A percentile compares a stretch with the other conserved stretches of the same genome.
These are phyloP conservation scores for Hypoxylon intermedium DNA, from an alignment of 495 filamentous ascomycete genomes.

Conservation along the genomic window DNA sequence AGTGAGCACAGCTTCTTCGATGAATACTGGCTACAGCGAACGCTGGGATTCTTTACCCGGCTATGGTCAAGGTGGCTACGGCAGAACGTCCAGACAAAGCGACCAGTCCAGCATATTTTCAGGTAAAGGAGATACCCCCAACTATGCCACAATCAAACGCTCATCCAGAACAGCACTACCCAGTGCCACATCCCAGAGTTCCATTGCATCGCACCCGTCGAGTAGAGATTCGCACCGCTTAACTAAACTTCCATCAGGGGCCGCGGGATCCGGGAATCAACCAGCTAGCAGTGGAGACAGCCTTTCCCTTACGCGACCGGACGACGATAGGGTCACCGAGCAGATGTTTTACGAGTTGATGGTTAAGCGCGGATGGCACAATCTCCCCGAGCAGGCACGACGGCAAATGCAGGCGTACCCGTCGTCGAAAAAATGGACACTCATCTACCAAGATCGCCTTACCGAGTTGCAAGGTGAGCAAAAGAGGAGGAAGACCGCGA, in stretches of 20 bases:
- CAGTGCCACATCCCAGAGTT: slow-evolving; percentile 58
- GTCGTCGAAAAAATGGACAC: slow-evolving; percentile 93
- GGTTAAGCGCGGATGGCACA: slow-evolving; percentile 97
- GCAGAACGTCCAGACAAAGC: slow-evolving; percentile 50
- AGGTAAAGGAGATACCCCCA: slow-evolving; percentile 74
- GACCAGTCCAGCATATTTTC: slow-evolving; percentile 63
- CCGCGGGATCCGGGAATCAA: slow-evolving; percentile 53
- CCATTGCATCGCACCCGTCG: slow-evolving; percentile 53
- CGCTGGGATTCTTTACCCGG: slow-evolving; percentile 72
- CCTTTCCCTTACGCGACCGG: slow-evolving; percentile 70
- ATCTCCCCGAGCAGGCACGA: slow-evolving; percentile 92
- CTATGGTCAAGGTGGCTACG: slow-evolving; percentile 37
- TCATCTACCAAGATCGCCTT: slow-evolving; percentile 93
- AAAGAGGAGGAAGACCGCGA: slow-evolving; percentile 77
- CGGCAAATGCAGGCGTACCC: slow-evolving; percentile 96
- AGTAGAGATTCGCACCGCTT: slow-evolving; percentile 59
- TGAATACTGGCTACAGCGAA: slow-evolving; percentile 56
- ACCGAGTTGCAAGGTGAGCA: slow-evolving; percentile 94
- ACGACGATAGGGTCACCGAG: slow-evolving; percentile 88
- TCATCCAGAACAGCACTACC: slow-evolving; percentile 64
- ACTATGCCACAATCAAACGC: slow-evolving; percentile 71
- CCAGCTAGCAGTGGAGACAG: slow-evolving; percentile 60
- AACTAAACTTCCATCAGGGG: slow-evolving; percentile 50
- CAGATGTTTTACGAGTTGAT: slow-evolving; percentile 90
- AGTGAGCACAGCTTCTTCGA: slow-evolving; percentile 58